phyloP scores from a whole-genome alignment of 2,329 filamentous ascomycete genomes.

The Trichoderma sp. region DNA sequence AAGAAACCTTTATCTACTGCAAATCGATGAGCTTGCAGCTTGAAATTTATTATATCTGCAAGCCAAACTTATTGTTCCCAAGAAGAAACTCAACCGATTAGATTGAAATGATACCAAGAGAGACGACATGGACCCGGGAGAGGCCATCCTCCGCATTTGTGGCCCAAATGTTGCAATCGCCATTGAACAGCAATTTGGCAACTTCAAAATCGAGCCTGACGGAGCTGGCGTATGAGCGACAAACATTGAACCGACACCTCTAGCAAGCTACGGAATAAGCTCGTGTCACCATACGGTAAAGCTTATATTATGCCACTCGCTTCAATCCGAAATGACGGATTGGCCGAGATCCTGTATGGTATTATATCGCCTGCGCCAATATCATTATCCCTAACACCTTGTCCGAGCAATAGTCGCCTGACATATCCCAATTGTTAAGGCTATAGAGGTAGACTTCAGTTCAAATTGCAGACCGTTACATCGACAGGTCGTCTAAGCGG shows the following conservation, averaged over 20 bases:
- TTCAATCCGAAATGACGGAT: no score
- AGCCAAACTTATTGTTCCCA: neutral
- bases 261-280: no score
- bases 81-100: accelerated
- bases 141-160: neutral
- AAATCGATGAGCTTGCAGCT: neutral
- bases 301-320: no score
- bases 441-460: no score
- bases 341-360: neutral
- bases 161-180: neutral
- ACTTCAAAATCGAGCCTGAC: neutral
- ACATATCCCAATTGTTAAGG: no score
- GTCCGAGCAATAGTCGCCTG: neutral
- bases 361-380: neutral
- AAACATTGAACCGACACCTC: no score
- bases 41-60: neutral
- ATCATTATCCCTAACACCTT: neutral
- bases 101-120: neutral
- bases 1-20: neutral
- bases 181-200: neutral
- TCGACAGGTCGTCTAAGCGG: neutral
- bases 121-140: neutral
- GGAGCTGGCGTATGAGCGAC: neutral
- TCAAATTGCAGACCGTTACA: no score
- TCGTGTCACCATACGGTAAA: no score